Conservation (phyloP, 257 asterid genomes). For the Penstemon davidsonii region DNA sequence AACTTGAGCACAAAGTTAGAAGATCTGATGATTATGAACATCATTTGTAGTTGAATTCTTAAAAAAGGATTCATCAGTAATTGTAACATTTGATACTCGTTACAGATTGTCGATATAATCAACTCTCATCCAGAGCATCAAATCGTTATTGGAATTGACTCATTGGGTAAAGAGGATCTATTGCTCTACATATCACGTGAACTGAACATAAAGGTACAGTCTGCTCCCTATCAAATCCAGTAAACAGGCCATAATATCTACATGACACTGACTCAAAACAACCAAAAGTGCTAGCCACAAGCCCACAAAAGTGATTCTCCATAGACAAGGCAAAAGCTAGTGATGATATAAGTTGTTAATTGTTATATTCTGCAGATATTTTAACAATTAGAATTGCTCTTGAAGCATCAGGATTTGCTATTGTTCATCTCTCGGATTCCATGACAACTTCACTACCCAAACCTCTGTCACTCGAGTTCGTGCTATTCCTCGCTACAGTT, state of each 20-base stretch:
- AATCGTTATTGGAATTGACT: slow-evolving; percentile 67
- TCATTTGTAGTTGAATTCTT: slow-evolving; percentile 10
- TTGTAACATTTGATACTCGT: slow-evolving; percentile 23
- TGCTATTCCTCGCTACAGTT: slow-evolving; percentile 90
- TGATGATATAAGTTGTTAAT: not conserved
- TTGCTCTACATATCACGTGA: slow-evolving; percentile 57
- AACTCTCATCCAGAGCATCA: slow-evolving; percentile 76
- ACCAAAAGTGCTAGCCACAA: not conserved
- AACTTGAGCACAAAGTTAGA: slow-evolving; percentile 14
- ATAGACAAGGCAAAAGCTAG: not conserved
- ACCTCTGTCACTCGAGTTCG: slow-evolving; percentile 83
- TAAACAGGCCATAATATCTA: not conserved
- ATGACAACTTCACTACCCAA: slow-evolving; percentile 65
- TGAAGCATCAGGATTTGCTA: not conserved
- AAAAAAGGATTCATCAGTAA: slow-evolving; percentile 21
- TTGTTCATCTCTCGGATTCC: slow-evolving; percentile 51
- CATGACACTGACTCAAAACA: not conserved
- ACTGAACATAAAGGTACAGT: slow-evolving; percentile 65
- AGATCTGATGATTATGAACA: not conserved
- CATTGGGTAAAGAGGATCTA: slow-evolving; percentile 93
- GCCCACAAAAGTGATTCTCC: not conserved
- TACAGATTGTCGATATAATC: slow-evolving; percentile 75
- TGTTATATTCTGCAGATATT: not conserved
- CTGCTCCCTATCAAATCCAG: slow-evolving; percentile 12
- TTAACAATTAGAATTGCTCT: slow-evolving; percentile 5